Evolutionary conservation across 345 rosid genomes (phyloP).

Genomic region (Arabidopsis suecica): DNA sequence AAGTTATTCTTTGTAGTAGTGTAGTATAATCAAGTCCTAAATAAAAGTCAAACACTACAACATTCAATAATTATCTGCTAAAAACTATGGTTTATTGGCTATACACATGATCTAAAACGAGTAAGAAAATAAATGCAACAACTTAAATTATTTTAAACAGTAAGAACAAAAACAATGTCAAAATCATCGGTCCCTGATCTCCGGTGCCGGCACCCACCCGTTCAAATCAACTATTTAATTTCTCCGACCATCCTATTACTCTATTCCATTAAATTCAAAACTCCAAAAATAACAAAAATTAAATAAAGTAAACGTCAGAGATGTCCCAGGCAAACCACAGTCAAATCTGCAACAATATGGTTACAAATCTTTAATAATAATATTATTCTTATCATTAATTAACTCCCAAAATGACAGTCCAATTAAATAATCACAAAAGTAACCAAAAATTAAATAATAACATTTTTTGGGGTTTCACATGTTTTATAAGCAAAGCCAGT

Average conservation of each 20-base stretch:
- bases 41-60: conserved; percentile 14
- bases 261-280: conserved; percentile 19
- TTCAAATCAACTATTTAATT: conserved; percentile 28
- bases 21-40: not conserved
- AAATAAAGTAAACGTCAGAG: conserved; percentile 36
- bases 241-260: conserved; percentile 38
- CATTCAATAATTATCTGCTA: not conserved
- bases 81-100: not conserved
- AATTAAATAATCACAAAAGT: conserved; percentile 24
- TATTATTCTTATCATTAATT: conserved; percentile 18
- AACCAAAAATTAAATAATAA: conserved; percentile 10
- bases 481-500: conserved; percentile 45
- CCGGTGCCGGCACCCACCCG: conserved; percentile 45
- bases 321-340: conserved; percentile 36
- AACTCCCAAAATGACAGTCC: conserved; percentile 38
- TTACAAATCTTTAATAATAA: conserved; percentile 17
- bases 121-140: conserved; percentile 14
- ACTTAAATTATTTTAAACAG: not conserved
- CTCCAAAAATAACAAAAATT: conserved; percentile 12
- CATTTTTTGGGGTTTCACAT: conserved; percentile 26
- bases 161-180: conserved; percentile 21
- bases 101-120: not conserved
- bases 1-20: not conserved
- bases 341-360: conserved; percentile 32
- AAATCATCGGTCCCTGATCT: conserved; percentile 38